A percentile compares a stretch with the other conserved stretches of the same genome.
Conservation (phyloP, 805 yeast genomes). For the Yueomyces sp. region DNA sequence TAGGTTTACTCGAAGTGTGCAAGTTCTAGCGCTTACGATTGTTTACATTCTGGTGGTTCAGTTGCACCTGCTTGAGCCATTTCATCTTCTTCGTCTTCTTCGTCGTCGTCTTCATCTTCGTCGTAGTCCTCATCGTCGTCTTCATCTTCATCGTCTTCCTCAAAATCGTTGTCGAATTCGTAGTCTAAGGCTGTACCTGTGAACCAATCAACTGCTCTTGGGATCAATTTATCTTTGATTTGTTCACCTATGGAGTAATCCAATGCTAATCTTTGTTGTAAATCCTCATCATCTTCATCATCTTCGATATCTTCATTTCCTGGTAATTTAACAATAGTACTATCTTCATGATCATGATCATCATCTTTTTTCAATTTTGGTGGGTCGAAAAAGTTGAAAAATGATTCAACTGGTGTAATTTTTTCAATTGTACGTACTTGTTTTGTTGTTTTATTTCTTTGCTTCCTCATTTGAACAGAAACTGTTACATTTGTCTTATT, state of each 20-base stretch:
- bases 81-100: constrained; percentile 28
- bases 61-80: constrained; percentile 31
- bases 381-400: constrained; percentile 91
- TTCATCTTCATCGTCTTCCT: constrained; percentile 45
- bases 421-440: constrained; percentile 94
- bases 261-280: constrained; percentile 74
- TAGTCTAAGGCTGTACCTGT: constrained; percentile 91
- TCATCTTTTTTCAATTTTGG: constrained; percentile 47
- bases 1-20: no score
- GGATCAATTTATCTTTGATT: constrained; percentile 87
- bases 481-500: constrained; percentile 77
- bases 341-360: constrained; percentile 31
- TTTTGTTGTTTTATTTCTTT: constrained; percentile 91
- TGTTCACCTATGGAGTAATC: constrained; percentile 96
- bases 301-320: constrained; percentile 32
- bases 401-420: constrained; percentile 85
- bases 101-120: constrained; percentile 44
- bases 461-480: constrained; percentile 84
- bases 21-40: constrained; percentile 28
- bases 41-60: constrained; percentile 69
- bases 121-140: constrained; percentile 55
- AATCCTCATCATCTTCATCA: constrained; percentile 52
- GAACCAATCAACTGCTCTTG: constrained; percentile 97
- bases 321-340: constrained; percentile 15
- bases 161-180: constrained; percentile 47